Conservation (phyloP, 1,139 yeast species). For the Eremothecium cymbalariae region DNA sequence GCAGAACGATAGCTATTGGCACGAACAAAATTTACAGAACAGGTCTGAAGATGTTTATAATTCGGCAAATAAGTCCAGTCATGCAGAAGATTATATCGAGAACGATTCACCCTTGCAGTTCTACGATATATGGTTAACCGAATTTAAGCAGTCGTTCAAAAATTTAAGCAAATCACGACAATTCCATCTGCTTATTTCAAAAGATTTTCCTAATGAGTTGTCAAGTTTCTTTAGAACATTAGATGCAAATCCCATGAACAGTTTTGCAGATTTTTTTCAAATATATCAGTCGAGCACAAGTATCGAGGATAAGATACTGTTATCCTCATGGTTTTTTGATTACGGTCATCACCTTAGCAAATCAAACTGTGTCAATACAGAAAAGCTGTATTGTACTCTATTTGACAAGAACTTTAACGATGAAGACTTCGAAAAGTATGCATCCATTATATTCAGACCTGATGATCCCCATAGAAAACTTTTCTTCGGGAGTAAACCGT, state of each 20-base stretch:
- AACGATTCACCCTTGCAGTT: constrained; percentile 11
- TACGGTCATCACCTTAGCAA: constrained; percentile 15
- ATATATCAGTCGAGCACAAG: constrained; percentile 17
- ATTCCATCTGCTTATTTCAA: constrained; percentile 25
- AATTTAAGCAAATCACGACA: constrained; percentile 18
- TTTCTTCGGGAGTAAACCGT: constrained; percentile 12
- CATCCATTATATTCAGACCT: constrained; percentile 20
- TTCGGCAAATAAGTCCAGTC: not conserved
- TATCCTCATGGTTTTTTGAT: constrained; percentile 26
- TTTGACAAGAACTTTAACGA: constrained; percentile 18
- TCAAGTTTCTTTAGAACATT: constrained; percentile 16
- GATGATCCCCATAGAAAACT: constrained; percentile 12
- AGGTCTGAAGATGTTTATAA: too few relatives aligned
- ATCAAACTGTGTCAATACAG: constrained; percentile 11
- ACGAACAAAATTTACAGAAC: constrained; percentile 1
- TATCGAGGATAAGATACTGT: constrained; percentile 15
- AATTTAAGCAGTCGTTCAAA: constrained; percentile 12
- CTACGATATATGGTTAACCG: constrained; percentile 22
- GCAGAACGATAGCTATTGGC: constrained; percentile 1
- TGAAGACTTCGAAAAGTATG: constrained; percentile 17
- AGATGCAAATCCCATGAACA: constrained; percentile 18
- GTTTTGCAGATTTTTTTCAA: constrained; percentile 19
- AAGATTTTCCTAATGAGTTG: constrained; percentile 17
- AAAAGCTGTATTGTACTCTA: constrained; percentile 17
- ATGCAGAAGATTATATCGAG: not conserved